Evolutionary conservation across 73 alveolate species (phyloP).

Genomic region (Blepharisma stoltei): DNA sequence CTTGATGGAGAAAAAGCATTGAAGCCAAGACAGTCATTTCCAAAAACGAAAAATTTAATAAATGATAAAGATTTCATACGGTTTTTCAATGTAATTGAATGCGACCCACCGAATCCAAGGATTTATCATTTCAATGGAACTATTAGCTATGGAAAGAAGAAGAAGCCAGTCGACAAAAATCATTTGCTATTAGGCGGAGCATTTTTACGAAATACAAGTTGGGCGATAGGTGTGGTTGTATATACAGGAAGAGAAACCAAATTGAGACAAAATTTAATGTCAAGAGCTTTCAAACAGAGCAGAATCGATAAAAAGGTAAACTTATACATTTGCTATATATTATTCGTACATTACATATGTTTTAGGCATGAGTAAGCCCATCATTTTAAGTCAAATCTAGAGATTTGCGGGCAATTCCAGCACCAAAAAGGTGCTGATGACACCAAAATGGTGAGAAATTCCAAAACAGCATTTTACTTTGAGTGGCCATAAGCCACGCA

Average conservation of each 20-base stretch:
- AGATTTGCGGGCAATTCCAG: too few species aligned
- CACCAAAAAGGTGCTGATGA: too few species aligned
- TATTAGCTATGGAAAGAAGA: conserved; percentile 7
- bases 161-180: background rate
- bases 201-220: conserved; percentile 77
- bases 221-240: conserved; percentile 69
- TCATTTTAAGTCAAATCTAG: too few species aligned
- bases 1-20: conserved; percentile 98
- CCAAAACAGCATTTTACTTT: too few species aligned
- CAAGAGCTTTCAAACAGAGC: conserved; percentile 55
- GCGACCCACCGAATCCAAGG: conserved; percentile 69
- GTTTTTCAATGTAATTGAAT: conserved; percentile 33
- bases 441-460: too few species aligned
- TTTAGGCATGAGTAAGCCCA: too few species aligned
- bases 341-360: conserved; percentile 49
- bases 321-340: conserved; percentile 39
- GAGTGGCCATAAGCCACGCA: too few species aligned
- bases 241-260: conserved; percentile 91
- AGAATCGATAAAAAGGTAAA: conserved; percentile 66
- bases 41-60: conserved; percentile 30
- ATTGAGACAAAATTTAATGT: conserved; percentile 75
- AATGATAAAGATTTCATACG: conserved; percentile 5
- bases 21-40: conserved; percentile 64
- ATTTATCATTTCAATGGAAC: conserved; percentile 67
- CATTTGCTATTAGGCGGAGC: conserved; percentile 31